Conservation (phyloP, 495 filamentous ascomycete species). For the Astrocystis sublimbata region DNA sequence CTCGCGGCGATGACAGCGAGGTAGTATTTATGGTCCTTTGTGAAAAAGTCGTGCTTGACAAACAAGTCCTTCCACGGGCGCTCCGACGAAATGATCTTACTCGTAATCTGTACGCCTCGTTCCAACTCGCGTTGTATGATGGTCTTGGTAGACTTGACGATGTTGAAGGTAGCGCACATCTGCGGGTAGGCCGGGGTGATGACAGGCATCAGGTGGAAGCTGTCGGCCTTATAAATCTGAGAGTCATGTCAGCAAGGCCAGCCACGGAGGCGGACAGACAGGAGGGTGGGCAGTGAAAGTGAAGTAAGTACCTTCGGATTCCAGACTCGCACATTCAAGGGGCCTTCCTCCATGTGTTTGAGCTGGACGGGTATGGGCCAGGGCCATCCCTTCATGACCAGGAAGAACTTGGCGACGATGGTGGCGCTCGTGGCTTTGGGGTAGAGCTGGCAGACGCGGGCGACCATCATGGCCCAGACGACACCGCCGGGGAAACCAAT, state of each 20-base stretch:
- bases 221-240: conserved; percentile 78
- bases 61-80: conserved; percentile 86
- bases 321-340: conserved; percentile 83
- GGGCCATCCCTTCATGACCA: conserved; percentile 84
- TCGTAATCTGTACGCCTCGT: conserved; percentile 73
- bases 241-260: conserved; percentile 12
- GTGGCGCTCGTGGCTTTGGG: conserved; percentile 84
- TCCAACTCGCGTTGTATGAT: conserved; percentile 82
- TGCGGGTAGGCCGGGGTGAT: conserved; percentile 95
- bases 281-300: neutral
- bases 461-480: conserved; percentile 96
- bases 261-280: neutral
- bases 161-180: conserved; percentile 95
- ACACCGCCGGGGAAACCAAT: conserved; percentile 96
- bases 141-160: conserved; percentile 79
- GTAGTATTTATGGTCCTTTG: conserved; percentile 89
- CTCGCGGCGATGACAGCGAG: conserved; percentile 85
- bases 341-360: conserved; percentile 83
- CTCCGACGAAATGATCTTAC: conserved; percentile 74
- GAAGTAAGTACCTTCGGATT: conserved; percentile 96
- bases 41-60: conserved; percentile 86
- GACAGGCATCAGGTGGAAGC: conserved; percentile 90
- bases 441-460: conserved; percentile 95
- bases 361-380: conserved; percentile 92
- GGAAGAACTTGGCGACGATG: conserved; percentile 90